Conservation (phyloP, 176 grass and related monocot species). For the Raddia distichophylla region DNA sequence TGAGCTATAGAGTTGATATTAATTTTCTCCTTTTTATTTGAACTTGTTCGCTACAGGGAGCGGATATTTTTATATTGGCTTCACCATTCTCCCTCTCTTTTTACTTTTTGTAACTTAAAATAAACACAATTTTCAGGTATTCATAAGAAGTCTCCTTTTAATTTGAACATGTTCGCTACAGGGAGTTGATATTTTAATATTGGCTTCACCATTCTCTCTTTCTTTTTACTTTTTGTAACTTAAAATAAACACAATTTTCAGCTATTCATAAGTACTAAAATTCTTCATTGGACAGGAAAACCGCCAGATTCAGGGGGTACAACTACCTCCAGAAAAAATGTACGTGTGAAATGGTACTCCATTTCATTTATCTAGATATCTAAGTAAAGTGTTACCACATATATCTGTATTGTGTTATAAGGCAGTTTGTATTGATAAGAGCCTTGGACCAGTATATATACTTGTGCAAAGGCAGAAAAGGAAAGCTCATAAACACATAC, state of each 20-base stretch:
- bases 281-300: slow-evolving; percentile 62
- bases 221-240: slow-evolving; percentile 10
- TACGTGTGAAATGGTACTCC: slow-evolving; percentile 40
- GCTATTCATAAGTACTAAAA: slow-evolving; percentile 26
- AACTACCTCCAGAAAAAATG: slow-evolving; percentile 55
- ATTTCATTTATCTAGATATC: slow-evolving; percentile 22
- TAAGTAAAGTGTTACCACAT: neutral
- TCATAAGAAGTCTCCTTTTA: neutral
- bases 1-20: neutral
- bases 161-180: too few species aligned
- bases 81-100: slow-evolving; percentile 19
- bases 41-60: neutral
- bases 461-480: too few species aligned
- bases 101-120: slow-evolving; percentile 8
- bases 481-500: too few species aligned
- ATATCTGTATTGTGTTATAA: neutral
- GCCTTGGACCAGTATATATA: too few species aligned
- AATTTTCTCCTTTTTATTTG: slow-evolving; percentile 9
- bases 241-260: neutral
- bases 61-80: neutral
- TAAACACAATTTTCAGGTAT: neutral
- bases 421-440: too few species aligned
- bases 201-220: slow-evolving; percentile 10
- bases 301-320: slow-evolving; percentile 47
- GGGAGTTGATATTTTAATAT: neutral